phyloP scores from a whole-genome alignment of 208 protist genomes.

The Acanthamoeba healyi region DNA sequence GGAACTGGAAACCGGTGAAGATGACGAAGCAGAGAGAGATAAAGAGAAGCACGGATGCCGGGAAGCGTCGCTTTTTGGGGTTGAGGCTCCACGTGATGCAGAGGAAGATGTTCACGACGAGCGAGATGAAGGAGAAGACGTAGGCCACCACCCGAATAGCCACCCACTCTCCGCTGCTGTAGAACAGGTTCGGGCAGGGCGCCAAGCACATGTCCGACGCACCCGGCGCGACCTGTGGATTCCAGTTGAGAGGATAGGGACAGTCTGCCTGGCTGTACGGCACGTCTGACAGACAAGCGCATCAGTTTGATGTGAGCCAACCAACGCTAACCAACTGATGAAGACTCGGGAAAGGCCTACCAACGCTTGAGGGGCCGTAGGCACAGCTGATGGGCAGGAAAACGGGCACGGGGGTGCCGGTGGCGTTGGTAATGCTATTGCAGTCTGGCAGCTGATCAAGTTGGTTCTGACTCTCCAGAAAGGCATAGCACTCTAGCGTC shows the following conservation, averaged over 20 bases:
- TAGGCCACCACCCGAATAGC: background rate
- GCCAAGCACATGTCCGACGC: conserved; percentile 9
- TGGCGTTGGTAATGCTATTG: background rate
- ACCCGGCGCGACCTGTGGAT: background rate
- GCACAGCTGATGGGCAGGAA: background rate
- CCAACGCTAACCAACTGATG: background rate
- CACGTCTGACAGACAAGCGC: background rate
- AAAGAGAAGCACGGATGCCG: background rate
- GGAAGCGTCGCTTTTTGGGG: conserved; percentile 20
- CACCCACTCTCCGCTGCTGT: background rate
- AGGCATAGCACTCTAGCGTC: background rate
- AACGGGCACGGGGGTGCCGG: background rate
- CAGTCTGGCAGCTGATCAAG: background rate
- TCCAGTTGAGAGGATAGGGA: background rate
- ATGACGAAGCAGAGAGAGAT: conserved; percentile 34
- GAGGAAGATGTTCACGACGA: conserved; percentile 7
- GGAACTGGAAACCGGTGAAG: background rate
- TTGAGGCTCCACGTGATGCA: conserved; percentile 19
- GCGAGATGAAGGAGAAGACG: background rate
- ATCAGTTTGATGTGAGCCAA: too few species aligned
- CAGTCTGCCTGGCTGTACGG: conserved; percentile 44
- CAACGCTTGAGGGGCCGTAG: background rate
- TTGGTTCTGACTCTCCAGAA: background rate
- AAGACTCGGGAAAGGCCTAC: background rate
- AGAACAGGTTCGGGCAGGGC: background rate